Percentiles rank a stretch among this genome's conserved stretches.
These are phyloP conservation scores for Ambrosia artemisiifolia DNA, from an alignment of 129 eudicot species.

Conservation along the genomic window DNA sequence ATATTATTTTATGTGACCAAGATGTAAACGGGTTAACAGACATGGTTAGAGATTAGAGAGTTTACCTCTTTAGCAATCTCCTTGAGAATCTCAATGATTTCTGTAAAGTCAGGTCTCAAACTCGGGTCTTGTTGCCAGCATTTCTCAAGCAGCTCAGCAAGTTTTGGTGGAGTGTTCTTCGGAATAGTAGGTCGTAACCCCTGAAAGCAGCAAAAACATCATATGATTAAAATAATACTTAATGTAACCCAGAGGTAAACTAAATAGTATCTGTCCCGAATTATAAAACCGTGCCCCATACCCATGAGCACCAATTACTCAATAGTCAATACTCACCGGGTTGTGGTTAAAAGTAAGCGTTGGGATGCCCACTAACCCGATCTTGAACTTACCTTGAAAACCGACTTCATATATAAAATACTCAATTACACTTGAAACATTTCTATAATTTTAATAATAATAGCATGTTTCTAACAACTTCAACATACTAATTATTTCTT, in stretches of 20 bases:
- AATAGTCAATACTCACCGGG: too few relatives aligned
- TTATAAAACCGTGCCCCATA: too few relatives aligned
- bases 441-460: too few relatives aligned
- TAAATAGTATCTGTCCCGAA: neutral
- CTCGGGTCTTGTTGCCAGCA: conserved; percentile 97
- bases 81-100: conserved; percentile 56
- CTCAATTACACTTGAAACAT: too few relatives aligned
- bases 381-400: too few relatives aligned
- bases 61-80: conserved; percentile 80
- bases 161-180: conserved; percentile 75
- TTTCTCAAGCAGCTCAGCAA: conserved; percentile 78
- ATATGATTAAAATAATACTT: neutral
- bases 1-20: too few relatives aligned
- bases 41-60: neutral
- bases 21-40: neutral
- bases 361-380: too few relatives aligned
- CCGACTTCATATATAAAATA: too few relatives aligned
- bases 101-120: conserved; percentile 86
- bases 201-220: conserved; percentile 35
- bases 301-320: too few relatives aligned
- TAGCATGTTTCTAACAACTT: too few relatives aligned
- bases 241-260: neutral
- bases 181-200: conserved; percentile 92
- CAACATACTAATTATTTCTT: too few relatives aligned
- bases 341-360: too few relatives aligned